These are phyloP conservation scores for Aspergillus kassunensis DNA, from an alignment of 495 filamentous ascomycete genomes.

Conservation along the genomic window DNA sequence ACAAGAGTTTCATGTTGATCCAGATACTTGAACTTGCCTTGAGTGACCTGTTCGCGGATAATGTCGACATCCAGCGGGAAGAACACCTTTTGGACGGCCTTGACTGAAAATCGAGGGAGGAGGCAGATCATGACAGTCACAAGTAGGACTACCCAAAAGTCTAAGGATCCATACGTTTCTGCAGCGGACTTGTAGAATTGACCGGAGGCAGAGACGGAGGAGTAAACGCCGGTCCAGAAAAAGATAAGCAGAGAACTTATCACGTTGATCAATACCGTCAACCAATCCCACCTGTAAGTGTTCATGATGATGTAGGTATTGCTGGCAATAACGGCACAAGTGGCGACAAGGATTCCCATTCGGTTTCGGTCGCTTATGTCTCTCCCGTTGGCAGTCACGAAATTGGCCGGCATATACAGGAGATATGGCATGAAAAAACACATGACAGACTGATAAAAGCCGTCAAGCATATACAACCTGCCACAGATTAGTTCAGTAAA, in stretches of 20 bases:
- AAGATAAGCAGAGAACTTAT: slow-evolving; percentile 86
- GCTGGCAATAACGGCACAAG: slow-evolving; percentile 72
- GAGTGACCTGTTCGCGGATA: slow-evolving; percentile 82
- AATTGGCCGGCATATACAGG: slow-evolving; percentile 63
- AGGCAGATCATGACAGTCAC: slow-evolving; percentile 74
- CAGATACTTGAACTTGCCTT: slow-evolving; percentile 73
- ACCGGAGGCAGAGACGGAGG: slow-evolving; percentile 58
- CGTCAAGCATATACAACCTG: slow-evolving; percentile 94
- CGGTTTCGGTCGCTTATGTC: slow-evolving; percentile 71
- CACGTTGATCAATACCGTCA: slow-evolving; percentile 72
- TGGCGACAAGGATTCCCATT: slow-evolving; percentile 78
- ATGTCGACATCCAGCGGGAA: slow-evolving; percentile 93
- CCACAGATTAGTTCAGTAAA: slow-evolving; percentile 22
- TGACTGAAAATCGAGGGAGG: slow-evolving; percentile 79
- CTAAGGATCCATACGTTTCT: slow-evolving; percentile 72
- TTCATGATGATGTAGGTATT: slow-evolving; percentile 95
- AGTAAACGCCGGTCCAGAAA: slow-evolving; percentile 96
- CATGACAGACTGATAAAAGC: slow-evolving; percentile 88
- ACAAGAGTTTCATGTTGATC: slow-evolving; percentile 49
- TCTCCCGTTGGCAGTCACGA: slow-evolving; percentile 63
- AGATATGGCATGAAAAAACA: slow-evolving; percentile 90
- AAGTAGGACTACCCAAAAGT: slow-evolving; percentile 81
- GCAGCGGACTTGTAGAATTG: slow-evolving; percentile 74
- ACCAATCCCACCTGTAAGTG: slow-evolving; percentile 96
- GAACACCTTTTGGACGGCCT: slow-evolving; percentile 87